Conservation (phyloP, 176 grass and related monocot genomes). For the Avena eriantha region DNA sequence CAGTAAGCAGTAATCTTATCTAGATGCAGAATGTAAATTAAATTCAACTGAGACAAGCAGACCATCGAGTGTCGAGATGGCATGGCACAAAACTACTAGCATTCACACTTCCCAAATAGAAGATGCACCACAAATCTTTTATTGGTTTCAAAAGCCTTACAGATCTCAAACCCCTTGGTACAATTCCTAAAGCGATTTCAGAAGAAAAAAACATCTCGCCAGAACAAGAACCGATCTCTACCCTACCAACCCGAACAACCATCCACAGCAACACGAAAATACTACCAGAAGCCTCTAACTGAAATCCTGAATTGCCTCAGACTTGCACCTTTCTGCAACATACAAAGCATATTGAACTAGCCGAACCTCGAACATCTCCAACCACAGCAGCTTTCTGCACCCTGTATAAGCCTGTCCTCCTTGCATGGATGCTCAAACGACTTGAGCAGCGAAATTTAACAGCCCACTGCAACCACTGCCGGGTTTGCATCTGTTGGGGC, state of each 20-base stretch:
- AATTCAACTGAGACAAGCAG: no score
- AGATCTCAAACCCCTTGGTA: slow-evolving; percentile 43
- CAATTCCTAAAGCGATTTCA: slow-evolving; percentile 18
- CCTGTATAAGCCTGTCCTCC: not conserved
- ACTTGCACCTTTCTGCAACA: slow-evolving; percentile 46
- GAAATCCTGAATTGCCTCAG: slow-evolving; percentile 29
- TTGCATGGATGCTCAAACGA: not conserved
- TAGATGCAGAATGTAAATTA: no score
- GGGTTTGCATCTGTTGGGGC: no score
- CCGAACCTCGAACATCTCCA: slow-evolving; percentile 7
- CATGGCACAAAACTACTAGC: not conserved
- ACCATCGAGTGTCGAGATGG: not conserved
- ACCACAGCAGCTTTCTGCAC: slow-evolving; percentile 3
- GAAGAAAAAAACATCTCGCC: not conserved
- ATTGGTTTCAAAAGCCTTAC: slow-evolving; percentile 41
- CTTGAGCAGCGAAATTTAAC: slow-evolving; percentile 9
- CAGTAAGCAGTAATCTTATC: no score
- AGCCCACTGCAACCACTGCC: no score
- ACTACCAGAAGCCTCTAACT: not conserved
- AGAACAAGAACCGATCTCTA: slow-evolving; percentile 12
- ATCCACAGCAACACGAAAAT: not conserved
- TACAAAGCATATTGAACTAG: slow-evolving; percentile 2
- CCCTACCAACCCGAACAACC: slow-evolving; percentile 16
- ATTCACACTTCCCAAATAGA: not conserved
- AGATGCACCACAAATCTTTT: not conserved